Percentiles rank a stretch among this genome's conserved stretches.
These are phyloP conservation scores for Ploettnerulaceae sp. DNA, from an alignment of 2,329 filamentous ascomycete species.

Conservation along the genomic window DNA sequence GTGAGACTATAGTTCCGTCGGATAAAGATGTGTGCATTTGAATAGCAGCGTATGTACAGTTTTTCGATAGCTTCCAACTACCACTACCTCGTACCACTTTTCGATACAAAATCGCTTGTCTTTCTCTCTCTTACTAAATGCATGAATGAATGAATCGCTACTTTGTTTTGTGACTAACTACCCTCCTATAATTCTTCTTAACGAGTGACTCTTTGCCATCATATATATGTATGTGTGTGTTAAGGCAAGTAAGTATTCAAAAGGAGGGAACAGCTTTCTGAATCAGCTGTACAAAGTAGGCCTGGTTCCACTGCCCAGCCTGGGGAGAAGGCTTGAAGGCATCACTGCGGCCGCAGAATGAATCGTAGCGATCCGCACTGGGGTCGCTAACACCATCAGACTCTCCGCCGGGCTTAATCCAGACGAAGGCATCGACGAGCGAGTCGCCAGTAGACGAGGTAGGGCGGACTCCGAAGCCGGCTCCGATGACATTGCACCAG, in stretches of 20 bases:
- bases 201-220: neutral
- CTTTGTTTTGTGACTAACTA: too few species aligned
- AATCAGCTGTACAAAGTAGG: constrained; percentile 42
- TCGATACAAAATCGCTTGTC: too few species aligned
- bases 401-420: constrained; percentile 36
- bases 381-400: constrained; percentile 28
- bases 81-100: too few species aligned
- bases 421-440: constrained; percentile 34
- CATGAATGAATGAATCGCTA: too few species aligned
- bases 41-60: too few species aligned
- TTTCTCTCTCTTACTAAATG: too few species aligned
- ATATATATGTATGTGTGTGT: neutral
- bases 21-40: too few species aligned
- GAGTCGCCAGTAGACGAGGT: constrained; percentile 24
- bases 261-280: constrained; percentile 36
- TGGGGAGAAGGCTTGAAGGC: constrained; percentile 40
- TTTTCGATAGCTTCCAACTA: too few species aligned
- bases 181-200: too few species aligned
- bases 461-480: constrained; percentile 34
- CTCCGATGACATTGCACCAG: constrained; percentile 39
- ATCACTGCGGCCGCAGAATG: constrained; percentile 36
- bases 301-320: constrained; percentile 42
- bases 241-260: neutral
- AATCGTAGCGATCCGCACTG: constrained; percentile 43
- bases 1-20: too few species aligned